Evolutionary conservation across 1,284 basidiomycete genomes (phyloP), one percentile per base, ranked within the genome.

Genomic region (Trichosporon sp.): DNA sequence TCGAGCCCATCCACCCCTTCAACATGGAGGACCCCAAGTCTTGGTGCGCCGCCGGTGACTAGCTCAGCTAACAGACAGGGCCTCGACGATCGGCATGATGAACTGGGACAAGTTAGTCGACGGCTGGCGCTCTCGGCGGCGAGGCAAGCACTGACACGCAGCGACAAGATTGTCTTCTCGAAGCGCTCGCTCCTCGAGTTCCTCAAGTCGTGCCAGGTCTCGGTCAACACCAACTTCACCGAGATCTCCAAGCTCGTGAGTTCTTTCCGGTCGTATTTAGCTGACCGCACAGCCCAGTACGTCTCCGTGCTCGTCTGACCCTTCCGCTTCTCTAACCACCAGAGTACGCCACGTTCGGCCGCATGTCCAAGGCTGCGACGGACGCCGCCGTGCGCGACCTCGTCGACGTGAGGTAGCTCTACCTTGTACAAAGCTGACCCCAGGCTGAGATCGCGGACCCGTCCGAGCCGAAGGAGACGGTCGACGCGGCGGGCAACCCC

Each of bases 301-400:
- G 79, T 73, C 25, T n/a, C n/a, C 21, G 6, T 6, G 13, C 29
- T n/a, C 34, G 44, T n/a, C n/a, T n/a, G 11, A 51, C 15, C 2
- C 12, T 27, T 8, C 4, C 15, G 6, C 35, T 8, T 13, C 2
- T 34, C 73, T 74, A 6, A 73, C 68, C 15, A 4, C 23, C 65
- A 83, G 82, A 83, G 70, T 83, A 82, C 77, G 82, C 82, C n/a
- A 78, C 81, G 7, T 83, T 83, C 63, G 81, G 82, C 27, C 77
- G 75, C 67, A 77, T 83, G 68, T 80, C 79, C 27, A 68, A 80
- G 67, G 80, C 78, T 23, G 80, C 80, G 32, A 83, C 81, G 1
- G 81, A 83, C 64, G 80, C 78, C 32, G 82, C 82, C 15, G 82
- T 83, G 21, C 76, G 75, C 25, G 82, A 83, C 72, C 77, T 83